Base-by-base conservation (phyloP, 192 early-diverging fungal species). In the Backusella liffmaniae region DNA sequence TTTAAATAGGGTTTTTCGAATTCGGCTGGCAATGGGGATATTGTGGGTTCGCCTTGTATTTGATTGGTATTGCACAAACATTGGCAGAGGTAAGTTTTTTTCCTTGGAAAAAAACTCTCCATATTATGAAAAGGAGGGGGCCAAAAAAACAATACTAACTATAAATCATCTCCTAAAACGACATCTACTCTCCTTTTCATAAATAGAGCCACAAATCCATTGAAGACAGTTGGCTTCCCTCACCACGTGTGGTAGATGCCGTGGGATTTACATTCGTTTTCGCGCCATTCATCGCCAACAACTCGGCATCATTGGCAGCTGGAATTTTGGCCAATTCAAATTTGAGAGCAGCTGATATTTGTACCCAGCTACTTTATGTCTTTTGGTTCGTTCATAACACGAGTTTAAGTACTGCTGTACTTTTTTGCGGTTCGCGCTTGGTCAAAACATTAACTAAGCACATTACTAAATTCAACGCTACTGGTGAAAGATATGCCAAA, bases 21-120 rank as follows among this genome's bases (percentile, higher is more conserved):
- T 69, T 79, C 30, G 66, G 68, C 36, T 79, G 78, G 78, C 69
- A 79, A 46, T 75, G 35, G 36, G 78, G 78, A 0, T 79, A 71
- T 67, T 44, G 35, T 15, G 78, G 65, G 1, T 79, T 73, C 66
- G 68, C 73, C 21, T 46, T 79, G 3, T 79, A 79, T 46, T 39
- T 75, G 13, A 37, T 79, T 41, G 78, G 78, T 32, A 79, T 79
- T 75, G 78, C 78, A 21, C 78, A 79, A 68, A 79, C 78, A 35
- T 51, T 79, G 29, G 66, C 78, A 59, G 78, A 74, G 29, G 78
- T 79, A 71, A 36, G 46, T 42, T 66, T 32, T 62, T 21, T 56
- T 26, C 8, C 0, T 23, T 26, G 0, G 6, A 56, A 62, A 62
- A 59, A 10, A 29, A 13, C 21, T 3, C 21, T 3, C 4, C 1